A percentile compares a stretch with the other conserved stretches of the same genome.
phyloP scores from a whole-genome alignment of 1,284 basidiomycete species.

The Trichosporon sp. region DNA sequence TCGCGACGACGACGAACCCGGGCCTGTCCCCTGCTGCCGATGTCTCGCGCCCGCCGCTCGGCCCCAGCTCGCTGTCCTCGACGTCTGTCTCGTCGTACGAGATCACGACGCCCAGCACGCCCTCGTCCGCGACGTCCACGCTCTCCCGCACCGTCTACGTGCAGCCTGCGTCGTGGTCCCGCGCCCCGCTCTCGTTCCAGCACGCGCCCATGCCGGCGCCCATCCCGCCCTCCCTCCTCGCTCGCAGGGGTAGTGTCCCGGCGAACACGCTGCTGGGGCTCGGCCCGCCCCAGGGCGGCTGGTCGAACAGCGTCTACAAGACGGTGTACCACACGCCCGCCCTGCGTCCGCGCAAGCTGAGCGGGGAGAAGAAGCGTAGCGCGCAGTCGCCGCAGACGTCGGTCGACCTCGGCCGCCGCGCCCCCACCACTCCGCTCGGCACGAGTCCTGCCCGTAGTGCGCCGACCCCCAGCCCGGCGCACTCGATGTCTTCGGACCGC shows the following conservation, averaged over 20 bases:
- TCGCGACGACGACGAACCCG: neutral
- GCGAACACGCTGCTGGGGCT: constrained; percentile 16
- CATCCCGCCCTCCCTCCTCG: constrained; percentile 40
- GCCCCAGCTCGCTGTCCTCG: constrained; percentile 24
- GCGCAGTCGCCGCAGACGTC: neutral
- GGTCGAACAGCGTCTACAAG: constrained; percentile 19
- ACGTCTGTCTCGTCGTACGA: constrained; percentile 17
- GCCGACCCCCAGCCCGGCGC: neutral
- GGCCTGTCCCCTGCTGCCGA: neutral
- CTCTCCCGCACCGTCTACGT: constrained; percentile 12
- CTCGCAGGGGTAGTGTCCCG: constrained; percentile 32
- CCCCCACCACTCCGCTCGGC: neutral
- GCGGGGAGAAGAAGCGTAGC: neutral
- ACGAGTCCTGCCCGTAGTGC: neutral
- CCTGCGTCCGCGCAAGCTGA: constrained; percentile 6
- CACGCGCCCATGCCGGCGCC: constrained; percentile 35
- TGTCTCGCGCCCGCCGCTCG: neutral
- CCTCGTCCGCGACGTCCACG: constrained; percentile 28
- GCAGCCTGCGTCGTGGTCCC: constrained; percentile 14
- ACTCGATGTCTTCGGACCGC: neutral
- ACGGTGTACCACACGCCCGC: constrained; percentile 20
- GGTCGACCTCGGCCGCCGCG: neutral
- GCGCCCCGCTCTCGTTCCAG: constrained; percentile 34
- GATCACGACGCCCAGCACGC: neutral
- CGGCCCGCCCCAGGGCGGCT: neutral